A percentile compares a stretch with the other conserved stretches of the same genome.
Conservation (phyloP, 1,284 basidiomycete genomes). For the Ganoderma leucocontextum region DNA sequence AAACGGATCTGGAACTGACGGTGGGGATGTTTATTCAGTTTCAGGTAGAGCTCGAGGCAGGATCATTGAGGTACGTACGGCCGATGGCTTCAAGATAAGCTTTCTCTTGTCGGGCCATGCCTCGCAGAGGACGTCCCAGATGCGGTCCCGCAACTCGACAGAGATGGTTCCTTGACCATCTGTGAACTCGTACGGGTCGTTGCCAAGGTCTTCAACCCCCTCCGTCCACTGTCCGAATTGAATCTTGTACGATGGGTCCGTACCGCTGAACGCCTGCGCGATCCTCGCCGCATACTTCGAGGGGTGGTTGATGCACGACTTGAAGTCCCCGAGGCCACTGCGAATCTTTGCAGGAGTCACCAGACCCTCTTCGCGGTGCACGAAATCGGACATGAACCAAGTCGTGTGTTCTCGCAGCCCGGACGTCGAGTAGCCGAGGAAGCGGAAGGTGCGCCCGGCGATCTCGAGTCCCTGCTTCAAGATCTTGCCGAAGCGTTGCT, state of each 20-base stretch:
- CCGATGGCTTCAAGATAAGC: slow-evolving; percentile 57
- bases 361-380: slow-evolving; percentile 49
- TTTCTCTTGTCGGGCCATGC: slow-evolving; percentile 44
- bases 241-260: slow-evolving; percentile 73
- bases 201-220: slow-evolving; percentile 61
- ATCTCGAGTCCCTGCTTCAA: slow-evolving; percentile 71
- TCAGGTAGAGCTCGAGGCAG: background rate
- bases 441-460: slow-evolving; percentile 74
- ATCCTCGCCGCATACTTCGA: slow-evolving; percentile 84
- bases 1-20: slow-evolving; percentile 85
- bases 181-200: slow-evolving; percentile 61
- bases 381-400: slow-evolving; percentile 76
- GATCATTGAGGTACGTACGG: slow-evolving; percentile 49
- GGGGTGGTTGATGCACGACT: slow-evolving; percentile 60
- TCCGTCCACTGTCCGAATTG: slow-evolving; percentile 63
- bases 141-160: slow-evolving; percentile 56
- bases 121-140: slow-evolving; percentile 63
- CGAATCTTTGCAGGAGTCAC: slow-evolving; percentile 68
- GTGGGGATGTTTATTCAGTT: background rate
- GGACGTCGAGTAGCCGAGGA: slow-evolving; percentile 79
- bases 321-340: slow-evolving; percentile 69
- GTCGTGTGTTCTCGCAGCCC: slow-evolving; percentile 75
- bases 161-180: slow-evolving; percentile 85
- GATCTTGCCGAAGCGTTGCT: slow-evolving; percentile 65
- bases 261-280: slow-evolving; percentile 85